Percentiles rank a stretch among this genome's conserved stretches.
phyloP scores from a whole-genome alignment of 2,329 filamentous ascomycete genomes.

The Cytospora chrysosperma region DNA sequence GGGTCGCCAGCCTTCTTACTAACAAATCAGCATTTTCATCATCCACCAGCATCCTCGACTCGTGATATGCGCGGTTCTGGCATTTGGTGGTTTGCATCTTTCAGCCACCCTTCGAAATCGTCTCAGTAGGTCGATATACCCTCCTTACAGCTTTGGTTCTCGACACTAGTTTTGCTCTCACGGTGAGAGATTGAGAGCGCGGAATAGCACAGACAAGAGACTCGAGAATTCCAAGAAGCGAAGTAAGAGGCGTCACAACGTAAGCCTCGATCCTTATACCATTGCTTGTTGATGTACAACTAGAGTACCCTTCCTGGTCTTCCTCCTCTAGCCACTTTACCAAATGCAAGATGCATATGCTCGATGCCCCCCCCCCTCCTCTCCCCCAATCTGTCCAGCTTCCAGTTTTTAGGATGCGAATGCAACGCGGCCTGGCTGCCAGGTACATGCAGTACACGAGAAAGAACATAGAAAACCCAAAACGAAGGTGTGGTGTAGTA shows the following conservation, averaged over 20 bases:
- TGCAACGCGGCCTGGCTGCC: background rate
- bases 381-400: background rate
- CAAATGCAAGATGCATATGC: background rate
- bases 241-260: background rate
- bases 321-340: background rate
- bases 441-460: background rate
- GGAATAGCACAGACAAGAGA: no score
- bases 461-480: background rate
- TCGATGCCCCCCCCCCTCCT: background rate
- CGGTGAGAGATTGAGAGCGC: no score
- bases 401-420: background rate
- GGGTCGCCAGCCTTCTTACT: background rate
- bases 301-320: background rate
- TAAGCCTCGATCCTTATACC: background rate
- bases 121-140: background rate
- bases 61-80: no score
- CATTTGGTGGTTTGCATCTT: background rate
- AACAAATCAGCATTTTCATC: no score
- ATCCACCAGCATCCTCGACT: no score
- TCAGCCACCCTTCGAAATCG: background rate
- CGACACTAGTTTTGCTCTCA: background rate
- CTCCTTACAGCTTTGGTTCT: background rate
- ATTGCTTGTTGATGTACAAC: background rate
- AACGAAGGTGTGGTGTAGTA: background rate
- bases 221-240: background rate